phyloP scores from a whole-genome alignment of 1,284 basidiomycete genomes.

The Ustilago curta region DNA sequence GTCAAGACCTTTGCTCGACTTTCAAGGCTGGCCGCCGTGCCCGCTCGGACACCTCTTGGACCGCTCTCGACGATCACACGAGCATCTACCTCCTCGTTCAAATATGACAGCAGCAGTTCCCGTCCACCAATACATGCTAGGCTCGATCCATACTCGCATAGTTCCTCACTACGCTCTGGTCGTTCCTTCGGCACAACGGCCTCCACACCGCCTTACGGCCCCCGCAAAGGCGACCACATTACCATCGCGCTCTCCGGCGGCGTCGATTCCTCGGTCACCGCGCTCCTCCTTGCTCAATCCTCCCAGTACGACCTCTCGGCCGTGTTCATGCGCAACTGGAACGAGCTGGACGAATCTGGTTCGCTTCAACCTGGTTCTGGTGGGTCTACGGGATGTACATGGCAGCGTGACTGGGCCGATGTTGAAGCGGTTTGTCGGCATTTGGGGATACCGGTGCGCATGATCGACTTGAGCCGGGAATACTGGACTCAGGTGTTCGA shows the following conservation, averaged over 20 bases:
- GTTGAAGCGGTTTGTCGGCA: slow-evolving; percentile 82
- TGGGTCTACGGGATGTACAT: slow-evolving; percentile 79
- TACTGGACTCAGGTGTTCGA: slow-evolving; percentile 67
- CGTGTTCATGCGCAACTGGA: slow-evolving; percentile 96
- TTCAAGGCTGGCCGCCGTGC: not conserved
- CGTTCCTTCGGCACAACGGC: not conserved
- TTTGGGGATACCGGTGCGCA: slow-evolving; percentile 73
- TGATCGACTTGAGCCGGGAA: slow-evolving; percentile 54
- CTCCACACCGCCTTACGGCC: slow-evolving; percentile 12
- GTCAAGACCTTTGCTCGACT: slow-evolving; percentile 1
- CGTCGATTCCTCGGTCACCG: slow-evolving; percentile 80
- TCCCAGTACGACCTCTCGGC: slow-evolving; percentile 78
- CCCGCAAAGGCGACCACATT: slow-evolving; percentile 73
- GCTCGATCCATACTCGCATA: no score
- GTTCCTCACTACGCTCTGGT: no score
- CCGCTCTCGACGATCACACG: not conserved
- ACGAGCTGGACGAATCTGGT: slow-evolving; percentile 74
- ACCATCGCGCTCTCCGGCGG: slow-evolving; percentile 95
- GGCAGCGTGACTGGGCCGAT: slow-evolving; percentile 95
- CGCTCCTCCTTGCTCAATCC: slow-evolving; percentile 52
- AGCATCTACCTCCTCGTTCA: not conserved
- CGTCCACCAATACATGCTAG: not conserved
- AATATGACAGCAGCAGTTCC: not conserved
- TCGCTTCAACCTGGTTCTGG: slow-evolving; percentile 69
- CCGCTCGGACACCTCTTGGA: not conserved